Base-by-base conservation (phyloP, 2,329 filamentous ascomycete genomes). In the Penicillium glabrum region DNA sequence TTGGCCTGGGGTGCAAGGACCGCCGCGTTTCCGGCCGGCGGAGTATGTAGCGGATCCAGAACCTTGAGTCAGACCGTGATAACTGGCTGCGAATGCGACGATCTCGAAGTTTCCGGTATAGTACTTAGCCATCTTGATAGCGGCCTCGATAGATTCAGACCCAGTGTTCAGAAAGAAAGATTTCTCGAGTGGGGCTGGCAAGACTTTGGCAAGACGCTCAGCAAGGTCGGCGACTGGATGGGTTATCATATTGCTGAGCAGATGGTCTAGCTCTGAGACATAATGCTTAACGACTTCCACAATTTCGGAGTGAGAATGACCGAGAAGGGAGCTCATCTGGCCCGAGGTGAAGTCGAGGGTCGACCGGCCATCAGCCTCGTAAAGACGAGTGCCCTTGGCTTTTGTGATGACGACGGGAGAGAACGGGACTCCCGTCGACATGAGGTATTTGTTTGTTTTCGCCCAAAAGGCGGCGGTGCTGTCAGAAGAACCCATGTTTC, bases 51-150 rank as follows among this genome's bases (percentile, higher is more conserved):
- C 82, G 0, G 78, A 77, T 0, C 78, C 72, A 0, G 85, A 77
- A 3, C 76, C 82, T 5, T 76, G 75, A 0, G 85, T 88, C 56
- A 89, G 75, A 16, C 86, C 86, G 69, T 89, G 86, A 75, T 81
- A 89, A 33, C 81, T 83, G 0, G 81, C 81, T 0, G 78, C 79
- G 51, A 88, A 75, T 0, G 78, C 86, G 5, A 88, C 83, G 50
- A 89, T 80, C 67, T 88, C 85, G 62, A 85, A 88, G 51, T 86
- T 87, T 1, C 85, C 84, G 0, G 86, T 89, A 64, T 81, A 86
- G 10, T 78, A 72, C 62, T 89, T 89, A 3, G 86, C 86, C 61
- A 89, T 78, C 55, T 85, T 83, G 56, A 89, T 85, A 2, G 86
- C 86, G 3, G 84, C 84, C 61, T 89, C 86, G 58, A 80, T 84